Percentiles rank a stretch among this genome's conserved stretches.
phyloP scores from a whole-genome alignment of 2,329 filamentous ascomycete genomes.

The Cladophialophora exuberans region DNA sequence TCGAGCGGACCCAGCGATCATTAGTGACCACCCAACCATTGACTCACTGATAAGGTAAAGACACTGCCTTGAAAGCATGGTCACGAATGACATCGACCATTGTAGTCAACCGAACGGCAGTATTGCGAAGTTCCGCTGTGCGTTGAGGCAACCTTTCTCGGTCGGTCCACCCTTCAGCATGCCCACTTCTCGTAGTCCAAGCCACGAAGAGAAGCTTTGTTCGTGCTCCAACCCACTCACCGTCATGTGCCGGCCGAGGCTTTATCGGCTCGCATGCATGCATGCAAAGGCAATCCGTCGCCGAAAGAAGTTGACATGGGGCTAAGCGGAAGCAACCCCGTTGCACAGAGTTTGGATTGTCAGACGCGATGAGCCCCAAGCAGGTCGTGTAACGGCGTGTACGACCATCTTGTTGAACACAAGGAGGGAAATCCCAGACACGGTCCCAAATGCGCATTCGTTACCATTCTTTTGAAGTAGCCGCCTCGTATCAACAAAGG shows the following conservation, averaged over 20 bases:
- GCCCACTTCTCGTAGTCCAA: slow-evolving; percentile 8
- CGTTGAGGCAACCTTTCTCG: background rate
- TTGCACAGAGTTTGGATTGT: background rate
- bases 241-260: background rate
- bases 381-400: background rate
- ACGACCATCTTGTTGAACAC: background rate
- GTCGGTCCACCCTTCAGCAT: background rate
- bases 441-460: background rate
- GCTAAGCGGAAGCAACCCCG: background rate
- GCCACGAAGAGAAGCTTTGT: slow-evolving; percentile 6
- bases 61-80: slow-evolving; percentile 3
- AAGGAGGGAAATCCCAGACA: background rate
- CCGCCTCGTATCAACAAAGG: background rate
- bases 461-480: background rate
- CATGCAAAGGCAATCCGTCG: slow-evolving; percentile 1
- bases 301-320: background rate
- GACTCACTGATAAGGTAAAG: slow-evolving; percentile 15
- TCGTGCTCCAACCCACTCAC: background rate
- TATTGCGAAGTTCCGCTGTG: slow-evolving; percentile 19
- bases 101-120: background rate
- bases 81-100: slow-evolving; percentile 9
- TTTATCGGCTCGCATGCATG: slow-evolving; percentile 1
- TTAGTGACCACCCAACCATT: slow-evolving; percentile 11
- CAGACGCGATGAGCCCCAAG: background rate
- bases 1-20: slow-evolving; percentile 3